Percentiles rank a stretch among this genome's conserved stretches.
These are phyloP conservation scores for Apiotrichum montevideense DNA, from an alignment of 1,284 basidiomycete genomes.

Conservation along the genomic window DNA sequence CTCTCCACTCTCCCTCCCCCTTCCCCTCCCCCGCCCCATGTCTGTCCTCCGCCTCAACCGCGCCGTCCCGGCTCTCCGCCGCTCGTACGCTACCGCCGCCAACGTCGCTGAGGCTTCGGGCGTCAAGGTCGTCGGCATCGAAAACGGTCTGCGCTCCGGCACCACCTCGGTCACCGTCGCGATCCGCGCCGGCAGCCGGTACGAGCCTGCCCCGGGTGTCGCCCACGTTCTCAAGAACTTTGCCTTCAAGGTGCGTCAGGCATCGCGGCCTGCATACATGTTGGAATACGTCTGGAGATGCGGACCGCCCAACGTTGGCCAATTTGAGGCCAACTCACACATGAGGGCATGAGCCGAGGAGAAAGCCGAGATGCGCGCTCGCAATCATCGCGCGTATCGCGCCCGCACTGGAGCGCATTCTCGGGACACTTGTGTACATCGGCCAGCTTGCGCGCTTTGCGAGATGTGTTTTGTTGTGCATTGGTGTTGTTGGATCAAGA, in stretches of 20 bases:
- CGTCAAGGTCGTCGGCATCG: constrained; percentile 75
- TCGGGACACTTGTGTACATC: no score
- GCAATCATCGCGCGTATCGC: no score
- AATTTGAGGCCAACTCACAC: not conserved
- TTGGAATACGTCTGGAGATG: not conserved
- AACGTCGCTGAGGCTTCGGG: constrained; percentile 70
- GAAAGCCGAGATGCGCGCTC: not conserved
- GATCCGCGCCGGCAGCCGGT: constrained; percentile 83
- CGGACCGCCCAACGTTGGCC: not conserved
- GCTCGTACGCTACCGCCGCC: constrained; percentile 48
- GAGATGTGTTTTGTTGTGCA: not conserved
- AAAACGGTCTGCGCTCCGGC: constrained; percentile 61
- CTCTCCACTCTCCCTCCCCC: constrained; percentile 1
- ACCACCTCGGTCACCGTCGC: constrained; percentile 80
- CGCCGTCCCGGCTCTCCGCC: constrained; percentile 20
- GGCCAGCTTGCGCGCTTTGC: no score
- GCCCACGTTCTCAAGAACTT: constrained; percentile 92
- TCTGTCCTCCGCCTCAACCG: constrained; percentile 21
- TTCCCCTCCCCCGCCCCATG: constrained; percentile 15
- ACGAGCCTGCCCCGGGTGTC: constrained; percentile 75
- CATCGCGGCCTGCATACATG: not conserved
- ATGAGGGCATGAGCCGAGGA: not conserved
- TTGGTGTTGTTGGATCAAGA: not conserved
- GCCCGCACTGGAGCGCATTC: no score
- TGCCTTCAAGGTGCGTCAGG: constrained; percentile 76